Evolutionary conservation across 139 green algal genomes (phyloP).

Genomic region (Gonium pectorale): DNA sequence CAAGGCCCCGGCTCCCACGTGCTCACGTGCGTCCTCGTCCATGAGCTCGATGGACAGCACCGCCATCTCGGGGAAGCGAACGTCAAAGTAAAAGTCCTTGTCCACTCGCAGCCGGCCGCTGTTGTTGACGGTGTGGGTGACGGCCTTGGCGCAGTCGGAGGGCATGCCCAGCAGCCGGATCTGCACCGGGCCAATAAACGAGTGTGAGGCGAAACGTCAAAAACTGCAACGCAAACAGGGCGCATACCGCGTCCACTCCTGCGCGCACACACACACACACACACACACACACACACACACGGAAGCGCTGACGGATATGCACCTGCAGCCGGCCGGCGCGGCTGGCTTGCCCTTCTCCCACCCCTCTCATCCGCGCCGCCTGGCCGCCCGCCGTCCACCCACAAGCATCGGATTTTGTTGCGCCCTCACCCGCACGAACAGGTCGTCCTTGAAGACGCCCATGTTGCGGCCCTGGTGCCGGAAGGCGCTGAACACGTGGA

Average conservation of each 20-base stretch:
- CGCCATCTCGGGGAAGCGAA: constrained; percentile 49
- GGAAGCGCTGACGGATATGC: not conserved
- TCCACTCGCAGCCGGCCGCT: constrained; percentile 25
- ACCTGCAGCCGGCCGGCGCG: not conserved
- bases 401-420: too few species aligned
- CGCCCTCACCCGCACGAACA: constrained; percentile 48
- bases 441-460: constrained; percentile 47
- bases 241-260: not conserved
- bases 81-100: not conserved
- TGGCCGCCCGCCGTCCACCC: not conserved
- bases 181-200: not conserved
- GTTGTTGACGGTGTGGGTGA: constrained; percentile 26
- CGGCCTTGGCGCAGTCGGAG: not conserved
- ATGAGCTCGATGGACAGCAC: constrained; percentile 39
- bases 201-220: not conserved
- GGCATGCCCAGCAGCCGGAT: constrained; percentile 44
- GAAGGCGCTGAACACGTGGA: constrained; percentile 40
- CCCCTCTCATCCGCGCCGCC: not conserved
- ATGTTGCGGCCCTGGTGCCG: constrained; percentile 17
- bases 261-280: not conserved
- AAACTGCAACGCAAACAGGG: too few species aligned
- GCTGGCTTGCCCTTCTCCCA: not conserved
- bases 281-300: not conserved
- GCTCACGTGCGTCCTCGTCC: constrained; percentile 42
- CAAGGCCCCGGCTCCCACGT: not conserved